A percentile compares a stretch with the other conserved stretches of the same genome.
Conservation (phyloP, 2,329 filamentous ascomycete species). For the Nakataea oryzae region DNA sequence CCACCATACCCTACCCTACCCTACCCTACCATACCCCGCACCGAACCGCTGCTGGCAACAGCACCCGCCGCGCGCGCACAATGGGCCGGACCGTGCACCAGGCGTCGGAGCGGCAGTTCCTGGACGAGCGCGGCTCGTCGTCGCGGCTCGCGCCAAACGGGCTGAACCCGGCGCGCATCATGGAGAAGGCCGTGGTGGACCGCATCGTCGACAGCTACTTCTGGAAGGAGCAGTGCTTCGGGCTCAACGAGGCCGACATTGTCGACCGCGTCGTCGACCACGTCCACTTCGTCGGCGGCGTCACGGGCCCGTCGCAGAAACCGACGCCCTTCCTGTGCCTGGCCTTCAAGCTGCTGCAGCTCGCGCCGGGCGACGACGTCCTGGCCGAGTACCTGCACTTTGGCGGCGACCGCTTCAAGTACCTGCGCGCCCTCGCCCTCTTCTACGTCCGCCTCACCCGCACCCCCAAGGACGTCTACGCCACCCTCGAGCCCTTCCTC, state of each 20-base stretch:
- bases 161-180: slow-evolving; percentile 87
- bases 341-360: slow-evolving; percentile 86
- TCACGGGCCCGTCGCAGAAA: slow-evolving; percentile 72
- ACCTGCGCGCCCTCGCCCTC: slow-evolving; percentile 76
- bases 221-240: slow-evolving; percentile 98
- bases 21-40: too few species aligned
- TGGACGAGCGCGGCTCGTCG: slow-evolving; percentile 75
- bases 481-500: slow-evolving; percentile 69
- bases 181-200: slow-evolving; percentile 92
- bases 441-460: slow-evolving; percentile 93
- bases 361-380: slow-evolving; percentile 70
- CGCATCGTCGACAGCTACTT: slow-evolving; percentile 93
- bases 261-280: slow-evolving; percentile 82
- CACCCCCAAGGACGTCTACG: slow-evolving; percentile 70
- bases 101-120: slow-evolving; percentile 71
- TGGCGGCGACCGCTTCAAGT: slow-evolving; percentile 70
- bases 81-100: slow-evolving; percentile 34
- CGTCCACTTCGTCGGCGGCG: slow-evolving; percentile 77
- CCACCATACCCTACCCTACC: too few species aligned
- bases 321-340: slow-evolving; percentile 90
- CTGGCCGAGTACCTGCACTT: slow-evolving; percentile 70
- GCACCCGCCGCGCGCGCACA: not conserved
- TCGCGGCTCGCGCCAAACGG: slow-evolving; percentile 71
- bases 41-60: not conserved
- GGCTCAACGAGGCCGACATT: slow-evolving; percentile 72